phyloP scores from a whole-genome alignment of 2,329 filamentous ascomycete genomes.

The Thelonectria olida region DNA sequence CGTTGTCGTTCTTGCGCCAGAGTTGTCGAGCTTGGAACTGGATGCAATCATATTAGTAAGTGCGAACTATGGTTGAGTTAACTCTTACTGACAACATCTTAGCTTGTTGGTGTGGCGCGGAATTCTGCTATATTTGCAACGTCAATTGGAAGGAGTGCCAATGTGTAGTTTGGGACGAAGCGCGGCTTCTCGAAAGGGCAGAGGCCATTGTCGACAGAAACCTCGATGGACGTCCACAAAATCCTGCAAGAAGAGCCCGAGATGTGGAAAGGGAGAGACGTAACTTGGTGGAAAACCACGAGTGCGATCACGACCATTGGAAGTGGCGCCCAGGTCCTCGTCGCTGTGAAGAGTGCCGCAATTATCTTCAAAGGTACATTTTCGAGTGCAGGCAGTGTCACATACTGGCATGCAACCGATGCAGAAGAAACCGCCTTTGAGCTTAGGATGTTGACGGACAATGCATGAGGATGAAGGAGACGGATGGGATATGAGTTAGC shows the following conservation, averaged over 20 bases:
- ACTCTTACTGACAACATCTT: neutral
- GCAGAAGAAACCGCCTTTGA: slow-evolving; percentile 50
- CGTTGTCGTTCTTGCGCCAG: slow-evolving; percentile 56
- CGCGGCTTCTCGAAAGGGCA: slow-evolving; percentile 43
- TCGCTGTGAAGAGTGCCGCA: slow-evolving; percentile 54
- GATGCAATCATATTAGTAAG: slow-evolving; percentile 68
- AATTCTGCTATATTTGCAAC: slow-evolving; percentile 61
- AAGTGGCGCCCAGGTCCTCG: slow-evolving; percentile 43
- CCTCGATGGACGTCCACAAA: neutral
- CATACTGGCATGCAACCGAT: slow-evolving; percentile 55
- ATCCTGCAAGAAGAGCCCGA: neutral
- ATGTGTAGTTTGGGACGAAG: slow-evolving; percentile 51
- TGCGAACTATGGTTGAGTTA: slow-evolving; percentile 16
- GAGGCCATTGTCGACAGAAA: slow-evolving; percentile 44
- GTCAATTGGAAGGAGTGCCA: slow-evolving; percentile 50
- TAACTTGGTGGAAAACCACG: slow-evolving; percentile 42
- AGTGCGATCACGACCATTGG: slow-evolving; percentile 53
- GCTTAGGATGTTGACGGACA: neutral
- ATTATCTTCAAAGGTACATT: slow-evolving; percentile 52
- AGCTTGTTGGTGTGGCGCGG: slow-evolving; percentile 55
- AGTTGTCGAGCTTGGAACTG: slow-evolving; percentile 58
- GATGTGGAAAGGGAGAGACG: neutral
- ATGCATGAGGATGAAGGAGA: too few species aligned
- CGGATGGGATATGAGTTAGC: too few species aligned
- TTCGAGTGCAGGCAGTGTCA: slow-evolving; percentile 57